Evolutionary conservation across 306 rosid species (phyloP).

Genomic region (Glycyrrhiza uralensis): DNA sequence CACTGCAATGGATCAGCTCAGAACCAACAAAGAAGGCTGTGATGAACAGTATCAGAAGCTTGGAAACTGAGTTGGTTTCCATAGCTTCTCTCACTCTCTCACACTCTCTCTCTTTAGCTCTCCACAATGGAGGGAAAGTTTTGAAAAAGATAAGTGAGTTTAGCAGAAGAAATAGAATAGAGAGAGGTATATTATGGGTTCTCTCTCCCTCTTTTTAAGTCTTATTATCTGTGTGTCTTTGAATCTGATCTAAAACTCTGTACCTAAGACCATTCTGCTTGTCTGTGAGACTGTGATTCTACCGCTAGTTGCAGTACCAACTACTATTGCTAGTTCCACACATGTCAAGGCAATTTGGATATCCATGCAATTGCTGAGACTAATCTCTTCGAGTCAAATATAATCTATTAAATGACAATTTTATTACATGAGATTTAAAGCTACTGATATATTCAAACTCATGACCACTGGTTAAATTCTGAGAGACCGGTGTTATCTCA

Average conservation of each 20-base stretch:
- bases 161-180: not conserved
- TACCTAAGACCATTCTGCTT: not conserved
- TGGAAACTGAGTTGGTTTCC: constrained; percentile 80
- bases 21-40: constrained; percentile 33
- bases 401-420: no score
- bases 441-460: no score
- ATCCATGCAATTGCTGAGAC: no score
- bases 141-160: not conserved
- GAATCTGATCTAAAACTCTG: constrained; percentile 37
- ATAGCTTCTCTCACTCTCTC: constrained; percentile 31
- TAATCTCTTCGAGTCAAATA: no score
- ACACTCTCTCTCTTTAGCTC: not conserved
- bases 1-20: constrained; percentile 56
- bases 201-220: no score
- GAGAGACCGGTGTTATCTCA: no score
- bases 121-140: constrained; percentile 38
- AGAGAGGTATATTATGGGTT: not conserved
- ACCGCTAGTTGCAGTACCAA: not conserved
- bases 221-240: not conserved
- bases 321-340: constrained; percentile 5
- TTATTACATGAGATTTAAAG: no score
- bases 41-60: constrained; percentile 41
- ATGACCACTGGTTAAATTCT: no score
- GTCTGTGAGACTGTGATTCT: constrained; percentile 22
- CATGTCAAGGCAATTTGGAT: constrained; percentile 14